These are phyloP conservation scores for Dryadomyces sulphureus DNA, from an alignment of 2,329 filamentous ascomycete genomes.

Conservation along the genomic window DNA sequence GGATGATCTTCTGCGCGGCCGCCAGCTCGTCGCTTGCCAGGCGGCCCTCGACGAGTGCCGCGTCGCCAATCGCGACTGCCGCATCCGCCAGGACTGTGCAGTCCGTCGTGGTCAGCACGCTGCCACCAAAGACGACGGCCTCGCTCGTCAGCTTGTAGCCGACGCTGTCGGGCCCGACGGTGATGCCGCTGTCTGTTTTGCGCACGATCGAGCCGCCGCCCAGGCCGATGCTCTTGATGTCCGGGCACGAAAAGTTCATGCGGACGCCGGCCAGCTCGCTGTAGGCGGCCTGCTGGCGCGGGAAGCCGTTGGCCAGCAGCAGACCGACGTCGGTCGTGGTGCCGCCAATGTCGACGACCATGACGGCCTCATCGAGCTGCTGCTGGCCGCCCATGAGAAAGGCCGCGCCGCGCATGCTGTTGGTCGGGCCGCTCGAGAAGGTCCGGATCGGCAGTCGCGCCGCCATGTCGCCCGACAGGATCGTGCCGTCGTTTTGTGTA, in stretches of 20 bases:
- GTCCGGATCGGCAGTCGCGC: conserved; percentile 43
- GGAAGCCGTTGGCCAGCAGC: conserved; percentile 45
- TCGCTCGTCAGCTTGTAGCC: conserved; percentile 31
- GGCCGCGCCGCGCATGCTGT: conserved; percentile 48
- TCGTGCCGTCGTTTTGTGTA: conserved; percentile 44
- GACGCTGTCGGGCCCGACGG: conserved; percentile 13
- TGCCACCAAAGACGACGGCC: conserved; percentile 40
- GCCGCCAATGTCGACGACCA: conserved; percentile 53
- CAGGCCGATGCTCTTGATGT: conserved; percentile 44
- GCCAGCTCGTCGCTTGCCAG: conserved; percentile 18
- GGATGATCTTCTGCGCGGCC: conserved; percentile 23
- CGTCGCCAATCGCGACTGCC: conserved; percentile 14
- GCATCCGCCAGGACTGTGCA: conserved; percentile 19
- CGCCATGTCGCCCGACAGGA: conserved; percentile 37
- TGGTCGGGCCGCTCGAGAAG: conserved; percentile 49
- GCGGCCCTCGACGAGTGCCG: conserved; percentile 21
- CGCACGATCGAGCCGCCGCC: conserved; percentile 46
- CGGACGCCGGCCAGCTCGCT: conserved; percentile 47
- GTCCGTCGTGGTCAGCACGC: conserved; percentile 44
- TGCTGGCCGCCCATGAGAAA: conserved; percentile 30
- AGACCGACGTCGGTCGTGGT: conserved; percentile 52
- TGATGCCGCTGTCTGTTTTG: conserved; percentile 12
- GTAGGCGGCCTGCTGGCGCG: conserved; percentile 46
- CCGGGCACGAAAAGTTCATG: conserved; percentile 44
- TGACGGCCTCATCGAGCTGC: conserved; percentile 22